Percentiles rank a stretch among this genome's conserved stretches.
Evolutionary conservation across 208 protist species (phyloP).

Genomic region (Kentomonas sorsogonicus): DNA sequence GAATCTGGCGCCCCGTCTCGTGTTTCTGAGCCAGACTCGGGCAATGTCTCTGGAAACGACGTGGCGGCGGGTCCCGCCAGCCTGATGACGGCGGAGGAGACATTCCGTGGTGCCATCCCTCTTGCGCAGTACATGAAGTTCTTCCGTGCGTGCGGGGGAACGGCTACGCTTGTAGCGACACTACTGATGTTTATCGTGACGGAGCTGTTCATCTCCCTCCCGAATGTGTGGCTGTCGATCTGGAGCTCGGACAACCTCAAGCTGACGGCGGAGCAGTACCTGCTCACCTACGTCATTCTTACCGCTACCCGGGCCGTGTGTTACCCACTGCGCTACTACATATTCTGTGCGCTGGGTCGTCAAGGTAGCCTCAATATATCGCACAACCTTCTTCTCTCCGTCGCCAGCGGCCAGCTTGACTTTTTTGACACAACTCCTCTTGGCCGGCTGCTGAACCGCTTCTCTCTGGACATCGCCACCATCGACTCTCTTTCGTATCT

Average conservation of each 20-base stretch:
- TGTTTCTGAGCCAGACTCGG: too few relatives aligned
- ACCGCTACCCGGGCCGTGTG: background rate
- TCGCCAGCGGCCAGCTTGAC: constrained; percentile 31
- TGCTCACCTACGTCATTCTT: constrained; percentile 6
- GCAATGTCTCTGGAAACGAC: too few relatives aligned
- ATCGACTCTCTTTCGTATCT: constrained; percentile 65
- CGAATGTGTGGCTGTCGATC: constrained; percentile 38
- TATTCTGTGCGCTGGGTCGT: constrained; percentile 21
- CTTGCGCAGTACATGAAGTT: constrained; percentile 32
- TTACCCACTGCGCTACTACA: constrained; percentile 5
- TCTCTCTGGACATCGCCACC: constrained; percentile 60
- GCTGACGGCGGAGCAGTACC: constrained; percentile 10
- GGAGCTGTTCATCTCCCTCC: constrained; percentile 11
- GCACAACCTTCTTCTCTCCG: constrained; percentile 27
- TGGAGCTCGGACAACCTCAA: constrained; percentile 37
- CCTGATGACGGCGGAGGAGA: constrained; percentile 28
- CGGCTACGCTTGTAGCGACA: constrained; percentile 17
- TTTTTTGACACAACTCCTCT: constrained; percentile 52
- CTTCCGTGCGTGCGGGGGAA: constrained; percentile 9
- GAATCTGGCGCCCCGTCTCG: too few relatives aligned
- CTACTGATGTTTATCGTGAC: constrained; percentile 26
- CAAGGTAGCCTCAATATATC: constrained; percentile 34
- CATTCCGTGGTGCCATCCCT: constrained; percentile 32
- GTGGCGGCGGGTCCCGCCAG: background rate
- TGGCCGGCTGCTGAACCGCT: constrained; percentile 69